A percentile compares a stretch with the other conserved stretches of the same genome.
These are phyloP conservation scores for Creolimax fragrantissima DNA, from an alignment of 78 protist genomes.

Conservation along the genomic window DNA sequence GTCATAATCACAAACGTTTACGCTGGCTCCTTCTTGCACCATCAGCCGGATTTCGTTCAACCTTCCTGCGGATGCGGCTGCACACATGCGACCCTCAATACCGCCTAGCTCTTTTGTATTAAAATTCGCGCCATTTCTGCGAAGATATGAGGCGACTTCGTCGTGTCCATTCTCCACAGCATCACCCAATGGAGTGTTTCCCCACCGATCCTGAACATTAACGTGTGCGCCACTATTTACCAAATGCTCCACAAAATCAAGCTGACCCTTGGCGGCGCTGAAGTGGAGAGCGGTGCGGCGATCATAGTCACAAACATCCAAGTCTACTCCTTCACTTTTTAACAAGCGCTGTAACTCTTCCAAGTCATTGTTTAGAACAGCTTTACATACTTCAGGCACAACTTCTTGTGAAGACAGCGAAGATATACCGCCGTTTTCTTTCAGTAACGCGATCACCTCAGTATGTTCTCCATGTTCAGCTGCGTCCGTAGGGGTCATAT, in stretches of 20 bases:
- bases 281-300: slow-evolving; percentile 56
- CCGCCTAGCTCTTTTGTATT: neutral
- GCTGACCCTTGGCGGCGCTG: slow-evolving; percentile 52
- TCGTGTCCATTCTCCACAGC: slow-evolving; percentile 26
- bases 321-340: neutral
- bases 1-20: slow-evolving; percentile 52
- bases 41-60: neutral
- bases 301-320: slow-evolving; percentile 52
- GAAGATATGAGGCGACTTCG: neutral
- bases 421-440: neutral
- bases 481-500: slow-evolving; percentile 38
- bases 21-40: slow-evolving; percentile 1
- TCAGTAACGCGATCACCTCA: neutral
- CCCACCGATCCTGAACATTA: slow-evolving; percentile 45
- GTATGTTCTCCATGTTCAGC: neutral
- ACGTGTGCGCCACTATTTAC: slow-evolving; percentile 22
- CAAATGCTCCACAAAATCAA: slow-evolving; percentile 26
- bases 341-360: neutral
- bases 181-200: slow-evolving; percentile 57
- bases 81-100: slow-evolving; percentile 5
- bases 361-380: neutral
- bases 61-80: neutral
- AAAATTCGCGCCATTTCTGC: neutral
- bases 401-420: neutral
- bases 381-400: neutral